Evolutionary conservation across 2,329 filamentous ascomycete species (phyloP), one percentile per base, ranked within the genome.

Genomic region (Xenosphaeropsis pyriputrescens): DNA sequence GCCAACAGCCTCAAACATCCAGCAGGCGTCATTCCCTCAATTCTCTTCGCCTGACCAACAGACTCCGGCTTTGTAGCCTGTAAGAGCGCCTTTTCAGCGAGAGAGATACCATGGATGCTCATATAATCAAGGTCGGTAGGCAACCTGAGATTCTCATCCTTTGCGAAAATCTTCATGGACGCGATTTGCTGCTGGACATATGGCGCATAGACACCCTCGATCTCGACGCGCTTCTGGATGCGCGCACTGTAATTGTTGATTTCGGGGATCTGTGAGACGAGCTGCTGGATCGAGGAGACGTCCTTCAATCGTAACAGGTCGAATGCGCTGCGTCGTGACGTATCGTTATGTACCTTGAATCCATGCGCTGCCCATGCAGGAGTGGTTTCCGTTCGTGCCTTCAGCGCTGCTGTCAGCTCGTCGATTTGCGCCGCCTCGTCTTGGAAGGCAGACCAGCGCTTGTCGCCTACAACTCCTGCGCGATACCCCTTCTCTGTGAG

Each of bases 171-270:
- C 22, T 68, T 67, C 15, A 79, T 79, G 41, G 78, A 68, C 3
- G 69, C 67, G 18, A 68, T 66, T 56, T 96, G 86, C 49, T 76
- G 72, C 34, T 67, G 69, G 29, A 94, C 77, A 55, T 94, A 94
- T 0, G 89, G 89, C 1, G 82, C 85, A 56, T 98, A 98, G 2
- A 73, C 67, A 12, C 81, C 81, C 57, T 95, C 85, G 48, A 95
- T 83, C 32, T 71, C 68, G 6, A 95, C 79, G 32, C 89, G 74
- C 37, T 66, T 62, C 44, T 70, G 71, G 39, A 93, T 71, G 19
- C 67, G 67, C 0, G 64, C 50, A 0, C 73, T 53, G 57, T 71
- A 85, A 6, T 54, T 56, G 41, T 47, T 52, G 42, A 79, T 67
- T 17, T 59, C 65, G 4, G 70, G 79, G 5, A 93, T 61, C 15